Conservation (phyloP, 345 rosid species). For the Eucalyptus brandiana region DNA sequence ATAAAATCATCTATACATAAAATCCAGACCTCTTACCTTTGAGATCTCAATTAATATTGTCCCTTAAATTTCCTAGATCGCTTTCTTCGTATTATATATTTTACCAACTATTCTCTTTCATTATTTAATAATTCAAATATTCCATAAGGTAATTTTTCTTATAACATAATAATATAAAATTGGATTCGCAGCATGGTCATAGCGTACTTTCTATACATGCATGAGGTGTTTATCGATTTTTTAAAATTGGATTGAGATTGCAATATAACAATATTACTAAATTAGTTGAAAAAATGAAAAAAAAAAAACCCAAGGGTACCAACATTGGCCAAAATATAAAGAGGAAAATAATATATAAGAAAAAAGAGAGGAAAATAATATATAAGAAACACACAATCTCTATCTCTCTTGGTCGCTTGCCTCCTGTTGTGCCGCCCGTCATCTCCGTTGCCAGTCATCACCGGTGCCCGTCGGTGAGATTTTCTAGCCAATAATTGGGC, state of each 20-base stretch:
- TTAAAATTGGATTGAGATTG: neutral
- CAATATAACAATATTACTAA: neutral
- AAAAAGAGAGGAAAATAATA: no score
- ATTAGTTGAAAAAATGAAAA: neutral
- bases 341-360: no score
- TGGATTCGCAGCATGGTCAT: neutral
- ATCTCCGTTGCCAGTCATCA: neutral
- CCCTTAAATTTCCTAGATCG: accelerated
- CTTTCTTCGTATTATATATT: neutral
- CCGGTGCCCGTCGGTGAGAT: neutral
- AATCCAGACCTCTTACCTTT: neutral
- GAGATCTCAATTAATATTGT: neutral
- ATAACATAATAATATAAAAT: neutral
- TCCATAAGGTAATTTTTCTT: neutral
- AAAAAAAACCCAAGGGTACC: neutral
- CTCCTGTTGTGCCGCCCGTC: neutral
- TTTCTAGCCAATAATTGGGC: neutral
- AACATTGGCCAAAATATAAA: no score
- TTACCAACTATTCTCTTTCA: neutral
- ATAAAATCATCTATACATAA: neutral
- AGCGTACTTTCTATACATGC: neutral
- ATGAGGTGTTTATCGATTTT: neutral
- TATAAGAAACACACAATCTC: neutral
- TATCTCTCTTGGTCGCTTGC: neutral
- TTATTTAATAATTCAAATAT: neutral